A percentile compares a stretch with the other conserved stretches of the same genome.
Evolutionary conservation across 495 filamentous ascomycete species (phyloP).

Genomic region (Annulohypoxylon stygium): DNA sequence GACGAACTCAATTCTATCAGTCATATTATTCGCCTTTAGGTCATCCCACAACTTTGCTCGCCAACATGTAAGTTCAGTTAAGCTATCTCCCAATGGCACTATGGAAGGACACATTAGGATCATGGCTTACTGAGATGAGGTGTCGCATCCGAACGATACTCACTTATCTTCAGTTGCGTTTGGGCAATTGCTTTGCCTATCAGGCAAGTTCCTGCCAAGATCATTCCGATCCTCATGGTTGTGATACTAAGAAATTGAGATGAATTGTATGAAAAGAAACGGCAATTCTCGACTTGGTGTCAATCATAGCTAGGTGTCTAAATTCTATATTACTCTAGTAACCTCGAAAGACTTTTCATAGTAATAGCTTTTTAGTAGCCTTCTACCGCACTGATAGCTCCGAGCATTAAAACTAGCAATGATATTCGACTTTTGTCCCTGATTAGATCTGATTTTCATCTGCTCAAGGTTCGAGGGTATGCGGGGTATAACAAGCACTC

Average conservation of each 20-base stretch:
- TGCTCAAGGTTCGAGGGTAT: neutral
- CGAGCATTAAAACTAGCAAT: slow-evolving; percentile 29
- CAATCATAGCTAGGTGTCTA: neutral
- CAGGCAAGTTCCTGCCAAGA: slow-evolving; percentile 16
- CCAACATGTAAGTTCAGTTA: slow-evolving; percentile 62
- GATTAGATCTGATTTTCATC: neutral
- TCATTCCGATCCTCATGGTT: slow-evolving; percentile 25
- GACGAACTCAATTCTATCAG: slow-evolving; percentile 55
- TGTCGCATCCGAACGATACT: neutral
- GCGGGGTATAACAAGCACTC: slow-evolving; percentile 16
- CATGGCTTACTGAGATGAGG: neutral
- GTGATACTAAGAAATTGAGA: neutral
- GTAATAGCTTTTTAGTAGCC: neutral
- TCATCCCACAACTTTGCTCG: slow-evolving; percentile 56
- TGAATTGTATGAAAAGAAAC: neutral
- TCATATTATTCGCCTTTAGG: slow-evolving; percentile 48
- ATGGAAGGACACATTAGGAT: slow-evolving; percentile 2
- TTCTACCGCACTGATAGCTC: slow-evolving; percentile 16
- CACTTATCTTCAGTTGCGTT: slow-evolving; percentile 36
- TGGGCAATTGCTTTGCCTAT: slow-evolving; percentile 16
- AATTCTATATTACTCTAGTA: neutral
- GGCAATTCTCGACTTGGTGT: neutral
- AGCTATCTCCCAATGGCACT: slow-evolving; percentile 60
- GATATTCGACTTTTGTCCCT: slow-evolving; percentile 22
- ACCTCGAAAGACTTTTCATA: neutral